Percentiles rank a stretch among this genome's conserved stretches.
Evolutionary conservation across 2,329 filamentous ascomycete species (phyloP).

Genomic region (Knufia petricola): DNA sequence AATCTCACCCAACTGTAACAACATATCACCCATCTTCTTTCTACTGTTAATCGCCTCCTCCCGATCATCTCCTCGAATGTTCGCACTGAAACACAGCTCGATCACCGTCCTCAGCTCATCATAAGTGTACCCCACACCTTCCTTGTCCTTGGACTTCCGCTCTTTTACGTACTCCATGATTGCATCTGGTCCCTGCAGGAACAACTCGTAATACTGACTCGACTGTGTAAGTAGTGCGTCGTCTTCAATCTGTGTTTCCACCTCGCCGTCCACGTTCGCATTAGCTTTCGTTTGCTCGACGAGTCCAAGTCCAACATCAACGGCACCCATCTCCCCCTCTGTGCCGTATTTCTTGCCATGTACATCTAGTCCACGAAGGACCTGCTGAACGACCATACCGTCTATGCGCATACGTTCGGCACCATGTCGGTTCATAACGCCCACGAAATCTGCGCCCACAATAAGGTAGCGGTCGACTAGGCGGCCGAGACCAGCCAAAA

Average conservation of each 20-base stretch:
- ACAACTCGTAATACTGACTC: conserved; percentile 40
- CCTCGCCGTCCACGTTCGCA: conserved; percentile 10
- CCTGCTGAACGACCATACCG: conserved; percentile 89
- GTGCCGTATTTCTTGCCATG: conserved; percentile 16
- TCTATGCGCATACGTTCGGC: conserved; percentile 86
- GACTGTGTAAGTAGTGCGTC: conserved; percentile 34
- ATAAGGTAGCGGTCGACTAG: conserved; percentile 75
- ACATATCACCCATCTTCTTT: conserved; percentile 35
- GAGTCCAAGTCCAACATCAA: conserved; percentile 18
- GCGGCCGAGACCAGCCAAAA: conserved; percentile 64
- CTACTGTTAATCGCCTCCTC: conserved; percentile 39
- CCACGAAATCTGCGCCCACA: conserved; percentile 58
- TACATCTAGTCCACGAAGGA: conserved; percentile 70
- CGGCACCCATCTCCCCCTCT: conserved; percentile 2
- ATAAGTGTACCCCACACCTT: conserved; percentile 32
- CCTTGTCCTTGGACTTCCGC: conserved; percentile 30
- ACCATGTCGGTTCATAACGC: conserved; percentile 75
- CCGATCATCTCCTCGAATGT: conserved; percentile 34
- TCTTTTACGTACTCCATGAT: conserved; percentile 36
- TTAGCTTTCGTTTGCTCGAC: conserved; percentile 13
- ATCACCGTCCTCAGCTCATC: conserved; percentile 38
- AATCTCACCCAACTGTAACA: conserved; percentile 36
- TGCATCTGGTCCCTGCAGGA: conserved; percentile 38
- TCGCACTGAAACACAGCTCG: conserved; percentile 38
- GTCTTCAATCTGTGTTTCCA: conserved; percentile 27